These are phyloP conservation scores for Ophiostoma fasciatum DNA, from an alignment of 2,329 filamentous ascomycete species.

Conservation along the genomic window DNA sequence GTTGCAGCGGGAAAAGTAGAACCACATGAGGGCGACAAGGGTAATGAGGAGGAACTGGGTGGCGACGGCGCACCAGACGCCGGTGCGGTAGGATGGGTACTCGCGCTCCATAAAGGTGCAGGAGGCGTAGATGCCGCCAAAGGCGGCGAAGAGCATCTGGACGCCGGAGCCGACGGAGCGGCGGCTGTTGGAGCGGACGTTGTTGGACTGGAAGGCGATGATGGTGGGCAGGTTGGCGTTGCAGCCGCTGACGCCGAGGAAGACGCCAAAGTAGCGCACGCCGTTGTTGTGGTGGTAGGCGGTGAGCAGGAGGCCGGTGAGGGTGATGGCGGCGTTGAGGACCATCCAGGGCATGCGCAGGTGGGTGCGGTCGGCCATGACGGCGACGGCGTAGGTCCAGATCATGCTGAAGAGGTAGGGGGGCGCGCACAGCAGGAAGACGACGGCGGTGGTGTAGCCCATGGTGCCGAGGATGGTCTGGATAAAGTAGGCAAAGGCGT, in stretches of 20 bases:
- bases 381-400: slow-evolving; percentile 18
- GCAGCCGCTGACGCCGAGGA: slow-evolving; percentile 56
- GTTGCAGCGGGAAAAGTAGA: slow-evolving; percentile 30
- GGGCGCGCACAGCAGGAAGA: slow-evolving; percentile 22
- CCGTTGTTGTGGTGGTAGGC: slow-evolving; percentile 39
- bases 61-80: slow-evolving; percentile 39
- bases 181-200: slow-evolving; percentile 39
- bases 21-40: slow-evolving; percentile 26
- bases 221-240: slow-evolving; percentile 62
- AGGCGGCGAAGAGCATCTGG: slow-evolving; percentile 18
- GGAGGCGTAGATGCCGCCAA: slow-evolving; percentile 46
- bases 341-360: slow-evolving; percentile 18
- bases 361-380: slow-evolving; percentile 18
- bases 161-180: slow-evolving; percentile 17
- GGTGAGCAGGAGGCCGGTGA: slow-evolving; percentile 53
- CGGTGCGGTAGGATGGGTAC: slow-evolving; percentile 35
- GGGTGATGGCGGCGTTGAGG: slow-evolving; percentile 8
- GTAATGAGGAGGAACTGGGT: slow-evolving; percentile 31
- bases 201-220: slow-evolving; percentile 74
- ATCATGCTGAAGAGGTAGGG: slow-evolving; percentile 20
- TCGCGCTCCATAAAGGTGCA: slow-evolving; percentile 53
- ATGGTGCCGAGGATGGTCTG: slow-evolving; percentile 50
- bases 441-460: slow-evolving; percentile 14
- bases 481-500: slow-evolving; percentile 65
- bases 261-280: slow-evolving; percentile 58